phyloP scores from a whole-genome alignment of 306 rosid species.

The Luffa aegyptiaca region DNA sequence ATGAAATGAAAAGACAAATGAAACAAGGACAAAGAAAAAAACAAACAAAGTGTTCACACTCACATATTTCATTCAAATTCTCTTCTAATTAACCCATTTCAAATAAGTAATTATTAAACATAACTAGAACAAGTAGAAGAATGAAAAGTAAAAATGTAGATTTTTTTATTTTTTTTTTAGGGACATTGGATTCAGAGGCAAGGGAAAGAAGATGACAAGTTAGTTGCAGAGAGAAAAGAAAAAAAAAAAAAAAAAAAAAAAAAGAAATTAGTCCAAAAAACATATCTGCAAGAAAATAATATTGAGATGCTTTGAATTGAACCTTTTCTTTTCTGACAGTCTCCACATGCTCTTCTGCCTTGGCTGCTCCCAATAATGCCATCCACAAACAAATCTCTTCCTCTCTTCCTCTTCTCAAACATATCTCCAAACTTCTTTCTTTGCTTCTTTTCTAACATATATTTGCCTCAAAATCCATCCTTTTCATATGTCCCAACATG shows the following conservation, averaged over 20 bases:
- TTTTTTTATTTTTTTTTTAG: not conserved
- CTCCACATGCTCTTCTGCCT: constrained; percentile 35
- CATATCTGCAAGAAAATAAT: constrained; percentile 10
- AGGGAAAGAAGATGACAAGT: constrained; percentile 29
- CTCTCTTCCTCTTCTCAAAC: not conserved
- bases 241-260: not conserved
- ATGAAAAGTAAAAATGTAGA: not conserved
- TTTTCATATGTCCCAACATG: not conserved
- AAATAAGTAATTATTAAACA: not conserved
- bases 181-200: not conserved
- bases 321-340: constrained; percentile 19
- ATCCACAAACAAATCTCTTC: not conserved
- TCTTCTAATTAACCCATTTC: too few species aligned
- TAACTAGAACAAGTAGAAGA: not conserved
- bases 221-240: not conserved
- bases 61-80: too few species aligned
- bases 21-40: too few species aligned
- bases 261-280: not conserved
- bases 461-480: not conserved
- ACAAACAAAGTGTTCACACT: too few species aligned
- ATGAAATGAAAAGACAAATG: too few species aligned
- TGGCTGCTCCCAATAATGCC: constrained; percentile 22
- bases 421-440: not conserved
- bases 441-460: not conserved
- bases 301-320: constrained; percentile 20